Evolutionary conservation across 768 basidiomycete species (phyloP).

Genomic region (Podaxis mareebaensis): DNA sequence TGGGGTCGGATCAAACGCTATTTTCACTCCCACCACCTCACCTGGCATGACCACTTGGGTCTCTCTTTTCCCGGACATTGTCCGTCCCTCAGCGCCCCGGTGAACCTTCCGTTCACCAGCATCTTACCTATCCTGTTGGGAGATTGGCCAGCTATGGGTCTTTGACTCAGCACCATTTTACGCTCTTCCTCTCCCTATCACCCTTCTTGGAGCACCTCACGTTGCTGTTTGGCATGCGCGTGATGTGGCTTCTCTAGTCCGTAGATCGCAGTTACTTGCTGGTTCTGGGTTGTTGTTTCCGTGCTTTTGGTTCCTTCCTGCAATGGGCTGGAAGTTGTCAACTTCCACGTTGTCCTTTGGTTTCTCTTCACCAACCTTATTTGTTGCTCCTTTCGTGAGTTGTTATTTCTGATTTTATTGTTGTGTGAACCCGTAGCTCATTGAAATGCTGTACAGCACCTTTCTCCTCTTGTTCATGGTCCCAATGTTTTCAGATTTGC

Average conservation of each 20-base stretch:
- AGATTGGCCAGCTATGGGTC: not conserved
- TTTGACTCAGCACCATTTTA: not conserved
- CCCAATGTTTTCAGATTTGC: not conserved
- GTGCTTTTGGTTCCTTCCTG: not conserved
- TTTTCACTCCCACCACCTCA: not conserved
- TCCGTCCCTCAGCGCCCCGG: not conserved
- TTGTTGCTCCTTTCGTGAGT: not conserved
- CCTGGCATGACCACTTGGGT: slow-evolving; percentile 3
- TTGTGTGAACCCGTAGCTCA: not conserved
- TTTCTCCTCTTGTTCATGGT: not conserved
- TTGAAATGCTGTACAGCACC: not conserved
- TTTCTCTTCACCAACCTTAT: no score
- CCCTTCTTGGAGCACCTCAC: slow-evolving; percentile 5
- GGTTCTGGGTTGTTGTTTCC: not conserved
- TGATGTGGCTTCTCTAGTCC: not conserved
- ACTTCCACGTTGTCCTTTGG: not conserved
- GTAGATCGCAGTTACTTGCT: not conserved
- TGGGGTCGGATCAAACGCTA: not conserved
- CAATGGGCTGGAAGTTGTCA: not conserved
- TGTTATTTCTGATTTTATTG: not conserved
- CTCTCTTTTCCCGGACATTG: not conserved
- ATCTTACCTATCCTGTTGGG: not conserved
- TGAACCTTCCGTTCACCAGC: not conserved
- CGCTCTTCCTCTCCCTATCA: not conserved
- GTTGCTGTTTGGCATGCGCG: not conserved